Base-by-base conservation (phyloP, 2,329 filamentous ascomycete genomes). In the Colletotrichum sp. region DNA sequence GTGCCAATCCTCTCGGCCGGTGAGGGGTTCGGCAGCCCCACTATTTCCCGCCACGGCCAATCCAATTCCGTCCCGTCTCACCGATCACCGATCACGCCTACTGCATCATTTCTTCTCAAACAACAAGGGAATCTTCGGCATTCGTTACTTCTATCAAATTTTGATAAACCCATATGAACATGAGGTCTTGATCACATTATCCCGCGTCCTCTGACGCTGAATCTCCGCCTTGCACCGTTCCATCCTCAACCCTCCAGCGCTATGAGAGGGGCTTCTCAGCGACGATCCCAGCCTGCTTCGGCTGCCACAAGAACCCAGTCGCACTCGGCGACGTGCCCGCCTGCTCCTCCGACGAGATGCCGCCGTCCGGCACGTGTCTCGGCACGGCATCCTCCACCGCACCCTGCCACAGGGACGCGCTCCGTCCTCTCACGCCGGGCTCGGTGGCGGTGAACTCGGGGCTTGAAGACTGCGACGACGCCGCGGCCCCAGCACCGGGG, bases 361-460 rank as follows among this genome's bases (percentile, higher is more conserved):
- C 69, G 9, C 58, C 64, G 16, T 68, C 73, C 6, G 73, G 64
- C n/a, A 75, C n/a, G 7, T 58, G 36, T 48, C 73, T 67, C 7
- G 73, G 73, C 4, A 73, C 73, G 15, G 70, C 58, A 15, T 66
- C 64, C 9, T 24, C 70, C 8, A 56, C n/a, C 13, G 60, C 56
- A 3, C 52, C 64, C 36, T 73, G 70, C 73, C 73, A 75, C 21
- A 75, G n/a, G 4, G 73, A 62, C 28, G 70, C 73, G 16, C 73
- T 68, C 9, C 73, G 48, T n/a, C 56, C 64, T 15, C 64, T 72
- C 26, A n/a, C 18, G 9, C 28, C 70, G 12, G 70, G 65, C 32
- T 73, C 70, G 12, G 48, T 70, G 26, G 73, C 48, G 5, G 73
- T 75, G 26, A 75, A 75, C 43, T 73, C 70, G 8, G 73, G 73